These are phyloP conservation scores for Phylloboletellus chloephorus DNA, from an alignment of 1,284 basidiomycete genomes.

Conservation along the genomic window DNA sequence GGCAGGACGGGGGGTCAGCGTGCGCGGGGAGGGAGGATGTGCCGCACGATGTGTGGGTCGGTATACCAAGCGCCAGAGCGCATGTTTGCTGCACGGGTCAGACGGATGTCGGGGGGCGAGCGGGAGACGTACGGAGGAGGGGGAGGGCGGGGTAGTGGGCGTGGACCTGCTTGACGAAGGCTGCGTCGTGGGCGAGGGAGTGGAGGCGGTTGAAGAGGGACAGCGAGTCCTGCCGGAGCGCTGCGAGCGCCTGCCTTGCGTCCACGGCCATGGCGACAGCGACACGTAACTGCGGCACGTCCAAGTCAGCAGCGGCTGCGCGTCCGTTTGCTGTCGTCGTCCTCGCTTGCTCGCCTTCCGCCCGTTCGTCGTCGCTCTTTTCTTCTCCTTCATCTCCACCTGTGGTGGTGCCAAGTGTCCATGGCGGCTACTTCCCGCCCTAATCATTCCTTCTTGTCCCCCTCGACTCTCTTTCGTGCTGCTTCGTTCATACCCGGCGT, in stretches of 20 bases:
- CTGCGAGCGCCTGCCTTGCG: conserved; percentile 11
- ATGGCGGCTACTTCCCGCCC: conserved; percentile 27
- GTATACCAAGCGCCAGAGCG: conserved; percentile 95
- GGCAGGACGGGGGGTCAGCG: background rate
- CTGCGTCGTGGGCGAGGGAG: conserved; percentile 74
- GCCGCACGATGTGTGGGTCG: conserved; percentile 58
- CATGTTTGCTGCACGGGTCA: conserved; percentile 64
- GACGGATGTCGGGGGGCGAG: background rate
- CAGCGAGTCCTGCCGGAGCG: conserved; percentile 58
- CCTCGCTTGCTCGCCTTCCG: conserved; percentile 9
- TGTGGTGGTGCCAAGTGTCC: conserved; percentile 15
- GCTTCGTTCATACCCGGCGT: conserved; percentile 7
- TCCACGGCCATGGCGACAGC: background rate
- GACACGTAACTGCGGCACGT: conserved; percentile 9
- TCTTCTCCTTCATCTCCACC: conserved; percentile 3
- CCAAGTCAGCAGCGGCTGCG: background rate
- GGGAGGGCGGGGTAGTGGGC: conserved; percentile 54
- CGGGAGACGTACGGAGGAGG: conserved; percentile 51
- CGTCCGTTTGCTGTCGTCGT: background rate
- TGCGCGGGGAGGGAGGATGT: background rate
- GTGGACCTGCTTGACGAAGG: conserved; percentile 61
- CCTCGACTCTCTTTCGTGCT: conserved; percentile 14
- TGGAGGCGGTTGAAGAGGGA: conserved; percentile 84
- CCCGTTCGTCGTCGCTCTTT: conserved; percentile 14
- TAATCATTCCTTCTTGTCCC: conserved; percentile 15